Base-by-base conservation (phyloP, 345 rosid genomes). In the Salix suchowensis region DNA sequence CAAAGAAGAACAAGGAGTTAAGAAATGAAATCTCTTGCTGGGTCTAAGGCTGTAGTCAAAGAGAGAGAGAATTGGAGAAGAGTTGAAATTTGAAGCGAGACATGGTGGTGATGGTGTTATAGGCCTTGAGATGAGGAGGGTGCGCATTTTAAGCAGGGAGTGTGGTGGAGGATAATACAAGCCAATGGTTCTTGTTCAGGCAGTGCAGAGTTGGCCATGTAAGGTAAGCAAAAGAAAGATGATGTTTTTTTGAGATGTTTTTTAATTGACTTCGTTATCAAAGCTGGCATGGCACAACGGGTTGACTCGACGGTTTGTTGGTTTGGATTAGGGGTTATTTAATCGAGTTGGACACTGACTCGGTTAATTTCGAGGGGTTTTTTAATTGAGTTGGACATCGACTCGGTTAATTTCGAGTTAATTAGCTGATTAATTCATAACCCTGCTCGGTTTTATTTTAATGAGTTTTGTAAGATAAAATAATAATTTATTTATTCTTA, bases 1-100 rank as follows among this genome's bases (percentile, higher is more conserved):
- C 18, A 93, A 88, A 67, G 97, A 90, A 71, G 97, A 93, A 72
- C 89, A 88, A 61, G 97, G 90, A 52, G 81, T 85, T 28, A 91
- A 81, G 85, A 91, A 93, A 72, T 90, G 90, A 76, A 88, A 88
- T 74, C 94, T 93, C 73, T 74, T 86, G 77, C 12, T 86, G 91
- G 91, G 88, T 77, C 83, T 87, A 75, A 82, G 88, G 86, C 90
- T 79, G 71, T 76, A 81, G 52, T 84, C 74, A 77, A 87, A 44
- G 79, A 79, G 75, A 60, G 58, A 37, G 7, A 77, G 68, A 46
- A 74, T 68, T 36, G 84, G 73, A 48, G 82, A 64, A 44, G 66
- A 74, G 44, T 36, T 80, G 87, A 72, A 74, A 67, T 60, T 79
- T 82, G 71, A 79, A 2, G 88, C 75, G 36, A 84, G 74, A 28